These are phyloP conservation scores for Crithidia bombi DNA, from an alignment of 208 protist genomes.

Conservation along the genomic window DNA sequence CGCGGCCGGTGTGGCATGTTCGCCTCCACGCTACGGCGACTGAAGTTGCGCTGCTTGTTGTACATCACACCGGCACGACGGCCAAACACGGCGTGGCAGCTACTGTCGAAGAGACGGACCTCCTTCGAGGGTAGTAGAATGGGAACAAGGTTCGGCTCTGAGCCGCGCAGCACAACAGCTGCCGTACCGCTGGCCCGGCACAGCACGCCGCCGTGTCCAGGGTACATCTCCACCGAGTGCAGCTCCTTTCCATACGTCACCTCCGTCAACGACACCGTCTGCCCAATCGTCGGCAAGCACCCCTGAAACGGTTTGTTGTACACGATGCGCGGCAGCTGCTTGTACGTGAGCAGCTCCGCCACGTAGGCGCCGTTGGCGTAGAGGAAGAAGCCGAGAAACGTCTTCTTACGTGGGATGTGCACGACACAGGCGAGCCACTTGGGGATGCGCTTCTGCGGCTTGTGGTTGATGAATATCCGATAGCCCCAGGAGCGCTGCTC, in stretches of 20 bases:
- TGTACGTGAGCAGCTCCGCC: constrained; percentile 92
- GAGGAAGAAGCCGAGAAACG: constrained; percentile 90
- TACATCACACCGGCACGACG: constrained; percentile 91
- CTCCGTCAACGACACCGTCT: constrained; percentile 86
- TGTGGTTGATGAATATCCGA: constrained; percentile 87
- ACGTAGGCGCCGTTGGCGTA: constrained; percentile 93
- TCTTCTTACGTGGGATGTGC: constrained; percentile 78
- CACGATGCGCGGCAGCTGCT: constrained; percentile 89
- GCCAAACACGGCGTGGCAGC: constrained; percentile 87
- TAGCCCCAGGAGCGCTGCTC: constrained; percentile 81
- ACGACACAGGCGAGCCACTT: constrained; percentile 92
- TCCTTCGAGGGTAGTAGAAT: constrained; percentile 91
- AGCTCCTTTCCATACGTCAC: constrained; percentile 93
- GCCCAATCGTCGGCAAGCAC: constrained; percentile 88
- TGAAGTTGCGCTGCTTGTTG: constrained; percentile 84
- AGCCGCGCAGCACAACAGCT: constrained; percentile 85
- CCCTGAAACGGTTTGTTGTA: constrained; percentile 91
- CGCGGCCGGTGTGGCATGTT: constrained; percentile 84
- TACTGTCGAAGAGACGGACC: constrained; percentile 90
- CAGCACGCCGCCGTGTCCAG: constrained; percentile 83
- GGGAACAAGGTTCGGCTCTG: constrained; percentile 88
- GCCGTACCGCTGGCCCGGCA: constrained; percentile 87
- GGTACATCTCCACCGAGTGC: constrained; percentile 93
- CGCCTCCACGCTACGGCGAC: constrained; percentile 72
- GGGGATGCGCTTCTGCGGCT: constrained; percentile 88